Evolutionary conservation across 306 rosid genomes (phyloP), one percentile per base, ranked within the genome.

Genomic region (Hippophae rhamnoides): DNA sequence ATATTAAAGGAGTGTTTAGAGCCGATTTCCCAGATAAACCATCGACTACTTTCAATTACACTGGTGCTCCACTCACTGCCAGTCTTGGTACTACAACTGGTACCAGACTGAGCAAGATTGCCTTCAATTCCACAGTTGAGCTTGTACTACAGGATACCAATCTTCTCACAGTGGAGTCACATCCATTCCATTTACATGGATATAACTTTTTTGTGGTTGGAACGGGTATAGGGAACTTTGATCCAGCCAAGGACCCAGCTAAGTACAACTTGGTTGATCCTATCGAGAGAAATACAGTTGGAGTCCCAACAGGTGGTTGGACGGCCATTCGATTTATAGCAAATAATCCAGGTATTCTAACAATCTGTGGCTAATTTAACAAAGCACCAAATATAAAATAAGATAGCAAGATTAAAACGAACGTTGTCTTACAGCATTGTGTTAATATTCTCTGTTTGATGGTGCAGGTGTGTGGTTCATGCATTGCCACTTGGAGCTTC

Each of bases 261-360:
- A 80, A 74, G 8, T 85, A 70, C 64, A 85, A 85, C 64, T 81
- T 85, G 80, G 80, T 79, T 5, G 94, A 88, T 81, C 96, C 96
- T 25, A 42, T 85, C 43, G 90, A 88, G 67, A 88, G 96, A 76
- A 88, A 88, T 56, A 88, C 94, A 0, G 73, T 77, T 50, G 90
- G 84, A n/a, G 83, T 88, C 67, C 94, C 94, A 13, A 81, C 87
- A 0, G 84, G 96, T 41, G 96, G 94, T 57, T 89, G 94, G 94
- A 77, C 86, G 0, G 86, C 94, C 26, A 79, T 89, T 70, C 81
- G 94, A 26, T 85, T 81, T 58, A 70, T 49, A 48, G 96, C 94
- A 18, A 86, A 85, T 76, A 89, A 85, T 79, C 94, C 96, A 70
- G 95, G 95, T 76, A 69, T 2, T 5, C 13, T 12, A 12, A 49